phyloP scores from a whole-genome alignment of 108 stramenopile species.

The Fragilaria radians region DNA sequence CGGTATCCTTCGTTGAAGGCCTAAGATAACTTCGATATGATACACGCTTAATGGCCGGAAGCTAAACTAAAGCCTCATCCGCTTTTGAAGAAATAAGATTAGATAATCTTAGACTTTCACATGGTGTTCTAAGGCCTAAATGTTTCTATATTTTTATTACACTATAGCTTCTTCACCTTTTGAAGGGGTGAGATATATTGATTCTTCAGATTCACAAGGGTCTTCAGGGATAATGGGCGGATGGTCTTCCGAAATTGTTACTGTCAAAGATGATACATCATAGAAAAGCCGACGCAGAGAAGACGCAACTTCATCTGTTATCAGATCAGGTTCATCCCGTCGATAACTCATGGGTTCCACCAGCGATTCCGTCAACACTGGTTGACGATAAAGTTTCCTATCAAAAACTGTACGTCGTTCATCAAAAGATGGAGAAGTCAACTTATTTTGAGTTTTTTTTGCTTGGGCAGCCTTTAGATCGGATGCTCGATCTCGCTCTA shows the following conservation, averaged over 20 bases:
- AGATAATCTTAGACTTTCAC: no score
- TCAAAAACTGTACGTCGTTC: conserved; percentile 43
- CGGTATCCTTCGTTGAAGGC: no score
- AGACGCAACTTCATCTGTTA: conserved; percentile 13
- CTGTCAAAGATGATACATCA: not conserved
- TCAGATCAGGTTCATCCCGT: conserved; percentile 26
- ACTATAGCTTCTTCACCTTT: no score
- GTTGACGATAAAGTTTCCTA: conserved; percentile 72
- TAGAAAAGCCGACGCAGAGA: not conserved
- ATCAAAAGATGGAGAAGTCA: conserved; percentile 13
- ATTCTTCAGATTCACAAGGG: not conserved
- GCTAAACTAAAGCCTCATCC: no score
- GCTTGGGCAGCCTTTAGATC: conserved; percentile 18
- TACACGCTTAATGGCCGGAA: no score
- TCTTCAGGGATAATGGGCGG: not conserved
- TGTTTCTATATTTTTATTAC: no score
- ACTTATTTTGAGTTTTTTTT: not conserved
- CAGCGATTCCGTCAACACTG: conserved; percentile 66
- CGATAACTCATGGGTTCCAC: conserved; percentile 53
- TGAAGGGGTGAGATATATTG: not conserved
- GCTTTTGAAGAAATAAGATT: no score
- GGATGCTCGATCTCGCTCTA: conserved; percentile 69
- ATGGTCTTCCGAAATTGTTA: not conserved
- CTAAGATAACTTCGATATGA: no score
- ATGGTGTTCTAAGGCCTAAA: no score